Conservation (phyloP, 305 asterid species). For the Coffea humblotiana region DNA sequence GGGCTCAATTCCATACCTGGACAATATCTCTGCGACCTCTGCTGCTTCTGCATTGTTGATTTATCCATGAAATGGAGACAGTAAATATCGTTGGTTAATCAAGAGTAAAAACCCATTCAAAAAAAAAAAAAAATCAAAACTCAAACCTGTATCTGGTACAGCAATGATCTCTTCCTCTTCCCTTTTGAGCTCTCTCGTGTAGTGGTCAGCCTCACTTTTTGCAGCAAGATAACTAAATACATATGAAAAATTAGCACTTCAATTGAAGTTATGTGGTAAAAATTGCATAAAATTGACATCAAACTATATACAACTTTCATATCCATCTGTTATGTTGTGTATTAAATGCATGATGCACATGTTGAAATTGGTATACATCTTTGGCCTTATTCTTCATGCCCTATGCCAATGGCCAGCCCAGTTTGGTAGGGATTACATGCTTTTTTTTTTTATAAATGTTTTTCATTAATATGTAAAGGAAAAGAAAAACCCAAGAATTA, state of each 20-base stretch:
- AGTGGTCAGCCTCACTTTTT: slow-evolving; percentile 93
- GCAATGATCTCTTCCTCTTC: slow-evolving; percentile 80
- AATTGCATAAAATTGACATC: not conserved
- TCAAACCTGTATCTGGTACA: slow-evolving; percentile 84
- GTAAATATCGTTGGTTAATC: too few relatives aligned
- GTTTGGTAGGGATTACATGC: not conserved
- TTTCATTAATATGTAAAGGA: not conserved
- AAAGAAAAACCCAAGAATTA: not conserved
- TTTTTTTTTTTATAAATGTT: not conserved
- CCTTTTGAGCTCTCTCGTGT: slow-evolving; percentile 67
- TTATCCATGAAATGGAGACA: too few relatives aligned
- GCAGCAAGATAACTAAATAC: slow-evolving; percentile 77
- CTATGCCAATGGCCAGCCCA: not conserved
- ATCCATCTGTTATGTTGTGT: not conserved
- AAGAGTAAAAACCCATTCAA: too few relatives aligned
- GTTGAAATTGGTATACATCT: not conserved
- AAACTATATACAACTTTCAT: not conserved
- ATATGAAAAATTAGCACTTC: not conserved
- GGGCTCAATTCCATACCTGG: slow-evolving; percentile 72
- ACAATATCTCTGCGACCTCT: slow-evolving; percentile 88
- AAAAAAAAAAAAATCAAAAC: not conserved
- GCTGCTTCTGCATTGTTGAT: slow-evolving; percentile 73
- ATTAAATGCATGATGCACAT: not conserved
- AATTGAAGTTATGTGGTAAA: not conserved
- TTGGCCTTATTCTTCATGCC: not conserved